Base-by-base conservation (phyloP, 2,329 filamentous ascomycete species). In the Colletotrichum caudatum region DNA sequence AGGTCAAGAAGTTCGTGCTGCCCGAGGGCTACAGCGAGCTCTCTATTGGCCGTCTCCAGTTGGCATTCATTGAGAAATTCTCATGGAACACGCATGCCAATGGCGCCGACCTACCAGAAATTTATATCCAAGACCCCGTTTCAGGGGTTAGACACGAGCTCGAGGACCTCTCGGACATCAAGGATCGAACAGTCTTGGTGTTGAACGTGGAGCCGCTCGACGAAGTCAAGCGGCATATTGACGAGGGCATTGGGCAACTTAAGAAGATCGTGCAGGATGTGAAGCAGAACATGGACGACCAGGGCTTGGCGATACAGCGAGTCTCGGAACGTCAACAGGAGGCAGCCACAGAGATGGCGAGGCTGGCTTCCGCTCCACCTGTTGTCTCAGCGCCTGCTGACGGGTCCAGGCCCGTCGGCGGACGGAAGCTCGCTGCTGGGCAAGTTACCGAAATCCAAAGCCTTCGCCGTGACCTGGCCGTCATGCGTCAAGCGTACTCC, bases 61-160 rank as follows among this genome's bases (percentile, higher is more conserved):
- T 99, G 37, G 95, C 96, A 0, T 99, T 99, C 77, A 99, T 99
- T 76, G 96, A 99, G 76, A 99, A 98, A 80, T 99, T 99, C 79
- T 96, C 95, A 0, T 99, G 97, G 95, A 98, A 97, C 77, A 98
- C 95, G 0, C 95, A 98, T 76, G 92, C 94, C 72, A 97, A 98
- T 77, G 96, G 96, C 9, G 90, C 91, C 18, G 96, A 99, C 79
- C 84, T 99, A 57, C 96, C 96, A 0, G 96, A 99, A 77, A 98
- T 99, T 20, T 98, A 99, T 80, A 96, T 99, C 20, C 96, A 99
- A 80, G 96, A 99, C 79, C 92, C 95, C 0, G 89, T 98, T 2
- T 98, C 96, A 11, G 96, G 96, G 0, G 93, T 99, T n/a, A 92
- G 96, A 20, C 95, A 99, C 80, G 96, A 99, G 82, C 84, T 99